Evolutionary conservation across 179 eudicot species (phyloP).

Genomic region (Gypsophila paniculata): DNA sequence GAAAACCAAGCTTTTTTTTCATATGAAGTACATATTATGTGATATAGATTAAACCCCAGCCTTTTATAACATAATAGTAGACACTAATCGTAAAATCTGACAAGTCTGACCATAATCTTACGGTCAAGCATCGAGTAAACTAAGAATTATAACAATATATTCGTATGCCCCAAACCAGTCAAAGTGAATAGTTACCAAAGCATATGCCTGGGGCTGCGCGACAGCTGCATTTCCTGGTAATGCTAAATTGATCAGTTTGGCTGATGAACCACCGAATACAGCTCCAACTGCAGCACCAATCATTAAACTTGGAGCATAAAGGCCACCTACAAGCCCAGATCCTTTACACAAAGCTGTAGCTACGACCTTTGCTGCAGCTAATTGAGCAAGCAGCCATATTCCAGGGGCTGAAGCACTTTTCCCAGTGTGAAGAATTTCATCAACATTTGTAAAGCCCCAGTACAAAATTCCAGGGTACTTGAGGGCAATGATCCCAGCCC

Average conservation of each 20-base stretch:
- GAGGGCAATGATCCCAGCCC: conserved; percentile 91
- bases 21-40: no score
- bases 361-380: conserved; percentile 92
- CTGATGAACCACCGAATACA: conserved; percentile 93
- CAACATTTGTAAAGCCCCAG: conserved; percentile 98
- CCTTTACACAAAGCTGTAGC: conserved; percentile 93
- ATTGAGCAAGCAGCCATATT: conserved; percentile 86
- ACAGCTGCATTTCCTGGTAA: conserved; percentile 86
- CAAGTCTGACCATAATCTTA: conserved; percentile 1
- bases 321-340: conserved; percentile 96
- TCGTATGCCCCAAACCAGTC: not conserved
- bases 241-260: conserved; percentile 70
- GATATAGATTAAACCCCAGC: not conserved
- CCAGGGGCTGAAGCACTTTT: conserved; percentile 96
- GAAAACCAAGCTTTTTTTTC: not conserved
- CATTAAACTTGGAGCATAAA: conserved; percentile 98
- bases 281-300: conserved; percentile 99
- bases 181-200: conserved; percentile 47
- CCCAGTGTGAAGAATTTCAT: conserved; percentile 96
- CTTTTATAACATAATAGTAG: not conserved
- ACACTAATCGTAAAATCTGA: conserved; percentile 4
- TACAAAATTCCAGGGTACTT: conserved; percentile 88
- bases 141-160: not conserved
- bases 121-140: not conserved
- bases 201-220: conserved; percentile 97